Evolutionary conservation across 805 yeast species (phyloP).

Genomic region (Maudiozyma barnettii): DNA sequence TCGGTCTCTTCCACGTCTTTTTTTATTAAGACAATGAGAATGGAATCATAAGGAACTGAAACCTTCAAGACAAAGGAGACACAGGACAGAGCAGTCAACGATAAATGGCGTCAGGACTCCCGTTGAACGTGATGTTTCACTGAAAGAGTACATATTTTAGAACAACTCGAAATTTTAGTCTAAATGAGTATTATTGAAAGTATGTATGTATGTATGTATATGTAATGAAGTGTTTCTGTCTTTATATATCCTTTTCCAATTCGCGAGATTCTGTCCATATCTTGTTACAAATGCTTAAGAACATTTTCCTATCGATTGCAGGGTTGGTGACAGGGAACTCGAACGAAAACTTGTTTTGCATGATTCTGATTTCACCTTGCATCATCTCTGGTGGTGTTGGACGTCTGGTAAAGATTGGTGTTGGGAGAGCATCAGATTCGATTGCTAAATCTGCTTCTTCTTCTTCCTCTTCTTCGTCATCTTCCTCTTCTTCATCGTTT

Average conservation of each 20-base stretch:
- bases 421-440: conserved; percentile 19
- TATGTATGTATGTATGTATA: background rate
- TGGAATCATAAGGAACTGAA: too few species aligned
- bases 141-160: too few species aligned
- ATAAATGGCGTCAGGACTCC: too few species aligned
- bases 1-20: too few species aligned
- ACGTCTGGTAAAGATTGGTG: conserved; percentile 9
- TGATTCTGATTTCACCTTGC: conserved; percentile 21
- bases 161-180: too few species aligned
- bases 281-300: conserved; percentile 26
- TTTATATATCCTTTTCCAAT: background rate
- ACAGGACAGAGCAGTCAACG: too few species aligned
- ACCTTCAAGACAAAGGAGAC: too few species aligned
- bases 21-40: too few species aligned
- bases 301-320: conserved; percentile 24
- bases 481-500: background rate
- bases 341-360: conserved; percentile 21
- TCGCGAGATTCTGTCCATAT: conserved; percentile 25
- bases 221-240: background rate
- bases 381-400: background rate
- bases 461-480: conserved; percentile 5
- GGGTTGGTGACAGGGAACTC: conserved; percentile 14
- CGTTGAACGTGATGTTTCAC: too few species aligned
- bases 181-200: too few species aligned
- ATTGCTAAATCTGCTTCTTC: conserved; percentile 22